Evolutionary conservation across 2,329 filamentous ascomycete genomes (phyloP), one percentile per base, ranked within the genome.

Genomic region (Canariomyces notabilis): DNA sequence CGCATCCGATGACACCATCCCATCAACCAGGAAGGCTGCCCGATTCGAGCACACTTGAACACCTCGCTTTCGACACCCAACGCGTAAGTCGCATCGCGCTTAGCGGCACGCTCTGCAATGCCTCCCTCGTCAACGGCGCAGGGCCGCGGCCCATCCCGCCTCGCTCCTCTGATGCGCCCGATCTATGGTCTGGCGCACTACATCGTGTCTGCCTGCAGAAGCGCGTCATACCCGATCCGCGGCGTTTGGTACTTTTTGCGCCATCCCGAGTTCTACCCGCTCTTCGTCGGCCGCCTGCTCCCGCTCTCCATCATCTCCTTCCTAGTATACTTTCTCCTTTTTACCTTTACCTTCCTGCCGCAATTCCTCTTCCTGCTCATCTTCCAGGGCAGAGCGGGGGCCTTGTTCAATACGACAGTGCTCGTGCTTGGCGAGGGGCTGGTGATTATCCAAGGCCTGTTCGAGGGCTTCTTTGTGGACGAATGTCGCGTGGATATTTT

Each of bases 321-420:
- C 12, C 80, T 93, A 44, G 85, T 96, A 12, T 87, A 95, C 52
- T 71, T 83, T n/a, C 73, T 94, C 16, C 79, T 97, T 16, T 97
- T 97, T 66, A 74, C 88, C 11, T 94, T 93, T 66, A 75, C 88
- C 1, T 97, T 95, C 57, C 69, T 96, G 2, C 91, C 91, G 0
- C 88, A 97, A 63, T 89, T 89, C 46, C 87, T 87, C 1, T 87
- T 98, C 59, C 77, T 98, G 18, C 83, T 86, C 14, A 79, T 97
- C 56, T 97, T 96, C 64, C 90, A 97, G 59, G 86, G 86, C 18
- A 77, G 81, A 49, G 52, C 52, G 0, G 83, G 83, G 22, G 93
- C 93, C n/a, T 95, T 89, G 87, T 68, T 95, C 47, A 96, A 89
- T 58, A 89, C 86, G 2, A 82, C 87, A 0, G 83, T 97, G 52